Evolutionary conservation across 805 yeast species (phyloP).

Genomic region (Teunomyces funiuensis): DNA sequence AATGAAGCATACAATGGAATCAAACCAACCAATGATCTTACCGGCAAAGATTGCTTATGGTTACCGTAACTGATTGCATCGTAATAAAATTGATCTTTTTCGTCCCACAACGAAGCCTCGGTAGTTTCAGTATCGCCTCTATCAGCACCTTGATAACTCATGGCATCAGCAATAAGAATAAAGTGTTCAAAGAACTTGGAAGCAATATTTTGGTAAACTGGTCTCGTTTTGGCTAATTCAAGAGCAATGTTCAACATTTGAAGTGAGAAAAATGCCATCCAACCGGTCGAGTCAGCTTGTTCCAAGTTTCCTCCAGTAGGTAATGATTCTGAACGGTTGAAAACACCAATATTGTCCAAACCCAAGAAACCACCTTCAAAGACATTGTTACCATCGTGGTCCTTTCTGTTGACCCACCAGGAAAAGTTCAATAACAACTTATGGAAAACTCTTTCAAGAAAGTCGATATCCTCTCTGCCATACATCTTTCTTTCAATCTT

Average conservation of each 20-base stretch:
- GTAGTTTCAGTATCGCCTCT: constrained; percentile 38
- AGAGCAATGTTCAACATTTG: constrained; percentile 91
- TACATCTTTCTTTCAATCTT: constrained; percentile 84
- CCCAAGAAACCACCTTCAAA: constrained; percentile 96
- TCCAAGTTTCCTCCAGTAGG: constrained; percentile 90
- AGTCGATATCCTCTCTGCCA: constrained; percentile 76
- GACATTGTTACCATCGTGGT: constrained; percentile 79
- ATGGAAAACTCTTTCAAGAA: constrained; percentile 90
- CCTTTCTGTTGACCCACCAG: constrained; percentile 97
- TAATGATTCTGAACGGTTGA: constrained; percentile 87
- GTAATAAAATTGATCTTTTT: constrained; percentile 81
- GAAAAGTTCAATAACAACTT: constrained; percentile 85
- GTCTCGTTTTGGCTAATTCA: constrained; percentile 81
- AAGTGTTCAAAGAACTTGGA: constrained; percentile 94
- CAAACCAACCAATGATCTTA: constrained; percentile 85
- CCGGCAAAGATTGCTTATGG: constrained; percentile 66
- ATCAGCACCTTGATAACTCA: constrained; percentile 62
- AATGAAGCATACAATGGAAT: constrained; percentile 88
- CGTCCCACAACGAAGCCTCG: constrained; percentile 75
- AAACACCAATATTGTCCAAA: constrained; percentile 87
- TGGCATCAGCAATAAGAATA: constrained; percentile 87
- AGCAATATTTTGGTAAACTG: constrained; percentile 90
- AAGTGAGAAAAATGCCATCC: constrained; percentile 93
- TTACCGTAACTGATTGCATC: constrained; percentile 89
- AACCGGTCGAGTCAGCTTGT: constrained; percentile 95